Base-by-base conservation (phyloP, 805 yeast species). In the Suhomyces vadensis region DNA sequence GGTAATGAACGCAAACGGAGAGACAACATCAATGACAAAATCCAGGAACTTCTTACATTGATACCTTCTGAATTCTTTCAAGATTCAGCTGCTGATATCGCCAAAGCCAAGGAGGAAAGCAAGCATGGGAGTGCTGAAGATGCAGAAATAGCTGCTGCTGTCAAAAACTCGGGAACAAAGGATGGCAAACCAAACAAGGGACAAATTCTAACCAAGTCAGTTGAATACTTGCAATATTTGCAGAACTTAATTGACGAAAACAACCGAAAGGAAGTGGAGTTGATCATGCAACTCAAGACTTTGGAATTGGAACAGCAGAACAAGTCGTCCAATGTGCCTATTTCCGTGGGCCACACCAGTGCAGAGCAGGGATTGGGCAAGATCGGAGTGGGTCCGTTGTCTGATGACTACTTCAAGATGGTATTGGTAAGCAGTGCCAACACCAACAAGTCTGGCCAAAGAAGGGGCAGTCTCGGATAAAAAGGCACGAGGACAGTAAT, bases 171-270 rank as follows among this genome's bases (percentile, higher is more conserved):
- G 4, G 92, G 92, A 0, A 85, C 92, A 0, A 85, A 83, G 50
- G 92, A 85, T 55, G 94, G 92, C 2, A 85, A 84, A 52, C 95
- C 95, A 0, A 86, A 85, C 57, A 87, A 87, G 64, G 95, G 95
- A 1, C 92, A 85, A 58, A 85, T 87, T 2, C 67, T 87, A 46
- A 77, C 87, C 6, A 85, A 83, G 56, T 78, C 88, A 0, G 90
- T 86, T 2, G 90, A 84, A 49, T 86, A 85, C 55, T 78, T 87
- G 33, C 81, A 78, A 47, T 67, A 66, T 48, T 63, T 87, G 26
- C 95, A 87, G 59, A 81, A 79, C 48, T 71, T 78, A 46, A 87
- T 89, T 46, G 96, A 89, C 59, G 81, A 79, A 44, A 85, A 81
- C 54, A 89, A 89, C 63, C 71, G 92, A 44, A 78, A 77, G 48